phyloP scores from a whole-genome alignment of 306 rosid genomes.

The Quercus suber region DNA sequence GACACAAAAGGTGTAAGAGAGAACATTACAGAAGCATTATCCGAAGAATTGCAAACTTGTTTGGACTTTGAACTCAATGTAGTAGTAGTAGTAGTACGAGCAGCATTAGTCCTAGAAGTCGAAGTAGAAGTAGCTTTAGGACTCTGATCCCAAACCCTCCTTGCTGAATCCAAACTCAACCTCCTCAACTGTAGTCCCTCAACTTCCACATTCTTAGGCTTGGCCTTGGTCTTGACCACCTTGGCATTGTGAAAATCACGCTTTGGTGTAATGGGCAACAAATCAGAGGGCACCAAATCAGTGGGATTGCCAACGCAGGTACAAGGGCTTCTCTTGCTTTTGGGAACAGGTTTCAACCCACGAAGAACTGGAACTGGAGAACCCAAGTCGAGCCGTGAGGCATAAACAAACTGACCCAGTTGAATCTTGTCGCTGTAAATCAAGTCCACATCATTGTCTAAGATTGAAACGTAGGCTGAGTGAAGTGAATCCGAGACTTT shows the following conservation, averaged over 20 bases:
- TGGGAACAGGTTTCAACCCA: constrained; percentile 59
- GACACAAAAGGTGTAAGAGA: neutral
- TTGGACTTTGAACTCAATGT: constrained; percentile 26
- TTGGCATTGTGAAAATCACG: constrained; percentile 4
- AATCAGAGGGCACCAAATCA: constrained; percentile 50
- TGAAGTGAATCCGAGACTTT: constrained; percentile 71
- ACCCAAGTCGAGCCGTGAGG: constrained; percentile 44
- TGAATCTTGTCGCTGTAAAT: constrained; percentile 51
- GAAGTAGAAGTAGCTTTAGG: constrained; percentile 1
- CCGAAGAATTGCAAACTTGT: constrained; percentile 21
- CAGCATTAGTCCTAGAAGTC: neutral
- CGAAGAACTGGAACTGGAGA: constrained; percentile 52
- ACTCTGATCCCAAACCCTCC: constrained; percentile 53
- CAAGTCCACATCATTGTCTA: constrained; percentile 53
- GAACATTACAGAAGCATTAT: constrained; percentile 12
- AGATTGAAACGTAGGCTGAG: constrained; percentile 54
- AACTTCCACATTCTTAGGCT: neutral
- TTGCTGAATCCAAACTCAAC: constrained; percentile 68
- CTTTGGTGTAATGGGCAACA: constrained; percentile 10
- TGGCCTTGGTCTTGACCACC: neutral
- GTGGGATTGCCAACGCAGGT: constrained; percentile 61
- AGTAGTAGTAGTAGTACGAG: neutral
- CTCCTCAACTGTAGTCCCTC: constrained; percentile 42
- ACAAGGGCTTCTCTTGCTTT: constrained; percentile 35
- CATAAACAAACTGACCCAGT: constrained; percentile 72